Evolutionary conservation across 2,329 filamentous ascomycete genomes (phyloP), one percentile per base, ranked within the genome.

Genomic region (Trichoderma atrobrunneum): DNA sequence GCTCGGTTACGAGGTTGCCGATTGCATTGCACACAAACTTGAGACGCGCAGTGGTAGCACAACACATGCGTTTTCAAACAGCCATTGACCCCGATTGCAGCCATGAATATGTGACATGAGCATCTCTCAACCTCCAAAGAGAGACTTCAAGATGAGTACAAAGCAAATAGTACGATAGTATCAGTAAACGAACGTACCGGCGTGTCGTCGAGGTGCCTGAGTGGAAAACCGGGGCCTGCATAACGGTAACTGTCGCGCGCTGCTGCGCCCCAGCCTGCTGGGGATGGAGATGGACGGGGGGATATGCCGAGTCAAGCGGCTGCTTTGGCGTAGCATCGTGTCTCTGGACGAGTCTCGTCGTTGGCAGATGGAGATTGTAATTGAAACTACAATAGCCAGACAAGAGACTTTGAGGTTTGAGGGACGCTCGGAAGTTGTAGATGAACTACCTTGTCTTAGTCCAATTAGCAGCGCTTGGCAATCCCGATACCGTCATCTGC

Each of bases 181-280:
- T 39, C 34, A 65, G 21, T 32, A 74, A 78, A 59, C 39, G 16
- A 78, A 59, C 79, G 68, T 77, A 81, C 79, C 79, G 36, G 48
- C 8, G 70, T 72, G 75, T 70, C 74, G 75, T 54, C 70, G 77
- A 24, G 72, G 39, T 62, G 74, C 67, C 65, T 78, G 76, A n/a
- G 78, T 78, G 43, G 79, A 79, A 74, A 81, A 81, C 36, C 68
- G 76, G 65, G 76, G 76, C 70, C 73, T 75, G 72, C 66, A 72
- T 32, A 54, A 51, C 18, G 32, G 63, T 56, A 54, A 54, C n/a
- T 48, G 64, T 57, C 64, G 64, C 48, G 64, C 34, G 39, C 24
- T 61, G 28, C 28, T 57, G 64, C 64, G 51, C 59, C 59, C 59
- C 48, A 62, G 43, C 59, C 59, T 51, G 59, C 59, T 56, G 66